These are phyloP conservation scores for Pleodorina starrii DNA, from an alignment of 139 green algal genomes.

Conservation along the genomic window DNA sequence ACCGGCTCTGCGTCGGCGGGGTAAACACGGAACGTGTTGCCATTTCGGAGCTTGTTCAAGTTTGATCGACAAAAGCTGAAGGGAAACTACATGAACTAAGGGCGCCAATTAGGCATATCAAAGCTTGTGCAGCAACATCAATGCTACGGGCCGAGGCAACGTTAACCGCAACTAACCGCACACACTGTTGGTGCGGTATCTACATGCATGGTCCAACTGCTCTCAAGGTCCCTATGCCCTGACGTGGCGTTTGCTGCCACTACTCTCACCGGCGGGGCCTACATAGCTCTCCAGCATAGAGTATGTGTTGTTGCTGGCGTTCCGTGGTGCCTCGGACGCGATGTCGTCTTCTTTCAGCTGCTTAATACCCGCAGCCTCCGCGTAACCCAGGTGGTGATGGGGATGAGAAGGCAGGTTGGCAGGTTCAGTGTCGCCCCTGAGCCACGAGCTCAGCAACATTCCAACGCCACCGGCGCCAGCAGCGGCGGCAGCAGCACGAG, in stretches of 20 bases:
- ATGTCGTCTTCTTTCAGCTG: conserved; percentile 2
- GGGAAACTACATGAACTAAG: too few relatives aligned
- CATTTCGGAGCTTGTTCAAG: too few relatives aligned
- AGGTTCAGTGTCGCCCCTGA: background rate
- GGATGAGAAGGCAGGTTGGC: conserved; percentile 32
- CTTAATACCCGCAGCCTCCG: conserved; percentile 2
- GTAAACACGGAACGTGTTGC: too few relatives aligned
- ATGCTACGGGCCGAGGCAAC: too few relatives aligned
- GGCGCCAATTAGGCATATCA: too few relatives aligned
- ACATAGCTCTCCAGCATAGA: conserved; percentile 38
- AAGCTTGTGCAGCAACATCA: too few relatives aligned
- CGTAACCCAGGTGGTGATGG: conserved; percentile 24
- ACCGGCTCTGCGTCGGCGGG: conserved; percentile 24
- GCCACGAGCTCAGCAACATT: conserved; percentile 8
- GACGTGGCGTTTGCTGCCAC: too few relatives aligned
- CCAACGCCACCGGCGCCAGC: conserved; percentile 22
- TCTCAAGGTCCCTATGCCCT: too few relatives aligned
- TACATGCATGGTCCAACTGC: too few relatives aligned
- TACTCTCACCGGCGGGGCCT: conserved; percentile 8
- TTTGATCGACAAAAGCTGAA: too few relatives aligned
- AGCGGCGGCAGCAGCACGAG: conserved; percentile 8
- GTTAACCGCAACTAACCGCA: too few relatives aligned
- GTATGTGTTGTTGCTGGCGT: background rate
- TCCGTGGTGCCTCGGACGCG: background rate
- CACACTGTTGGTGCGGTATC: too few relatives aligned